These are phyloP conservation scores for Phytophthora cryptogea DNA, from an alignment of 352 stramenopile species.

Conservation along the genomic window DNA sequence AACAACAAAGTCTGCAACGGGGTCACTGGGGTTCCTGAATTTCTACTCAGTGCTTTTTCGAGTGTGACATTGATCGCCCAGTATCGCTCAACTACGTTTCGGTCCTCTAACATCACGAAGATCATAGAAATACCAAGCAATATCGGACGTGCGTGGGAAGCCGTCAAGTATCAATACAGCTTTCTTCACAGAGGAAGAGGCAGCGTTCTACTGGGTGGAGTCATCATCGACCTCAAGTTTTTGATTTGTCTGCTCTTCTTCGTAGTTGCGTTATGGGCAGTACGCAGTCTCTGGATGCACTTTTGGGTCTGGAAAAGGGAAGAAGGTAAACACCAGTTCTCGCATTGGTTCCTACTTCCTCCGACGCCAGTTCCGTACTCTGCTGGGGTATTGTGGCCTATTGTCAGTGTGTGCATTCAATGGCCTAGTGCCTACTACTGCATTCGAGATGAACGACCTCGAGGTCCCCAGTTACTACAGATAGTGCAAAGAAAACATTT, in stretches of 20 bases:
- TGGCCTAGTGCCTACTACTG: constrained; percentile 35
- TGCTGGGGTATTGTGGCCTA: constrained; percentile 27
- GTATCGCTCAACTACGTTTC: constrained; percentile 31
- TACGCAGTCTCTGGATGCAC: not conserved
- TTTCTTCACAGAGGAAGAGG: constrained; percentile 14
- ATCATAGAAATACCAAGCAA: constrained; percentile 20
- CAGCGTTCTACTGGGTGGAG: constrained; percentile 15
- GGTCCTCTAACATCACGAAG: constrained; percentile 19
- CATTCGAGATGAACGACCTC: constrained; percentile 12
- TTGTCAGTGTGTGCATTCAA: constrained; percentile 32
- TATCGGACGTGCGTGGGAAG: not conserved
- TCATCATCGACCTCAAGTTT: constrained; percentile 36
- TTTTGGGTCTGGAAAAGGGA: not conserved
- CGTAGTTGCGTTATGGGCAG: not conserved
- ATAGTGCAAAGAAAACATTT: not conserved
- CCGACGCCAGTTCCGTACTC: constrained; percentile 35
- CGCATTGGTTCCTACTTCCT: constrained; percentile 9
- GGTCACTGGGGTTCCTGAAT: constrained; percentile 38
- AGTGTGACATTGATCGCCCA: constrained; percentile 37
- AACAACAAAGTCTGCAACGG: constrained; percentile 6
- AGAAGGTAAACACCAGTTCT: not conserved
- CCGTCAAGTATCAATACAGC: constrained; percentile 22
- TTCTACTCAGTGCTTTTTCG: constrained; percentile 39
- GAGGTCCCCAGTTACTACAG: not conserved
- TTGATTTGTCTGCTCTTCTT: constrained; percentile 24